A percentile compares a stretch with the other conserved stretches of the same genome.
Evolutionary conservation across 2,329 filamentous ascomycete genomes (phyloP).

Genomic region (Myriosclerotinia scirpicola): DNA sequence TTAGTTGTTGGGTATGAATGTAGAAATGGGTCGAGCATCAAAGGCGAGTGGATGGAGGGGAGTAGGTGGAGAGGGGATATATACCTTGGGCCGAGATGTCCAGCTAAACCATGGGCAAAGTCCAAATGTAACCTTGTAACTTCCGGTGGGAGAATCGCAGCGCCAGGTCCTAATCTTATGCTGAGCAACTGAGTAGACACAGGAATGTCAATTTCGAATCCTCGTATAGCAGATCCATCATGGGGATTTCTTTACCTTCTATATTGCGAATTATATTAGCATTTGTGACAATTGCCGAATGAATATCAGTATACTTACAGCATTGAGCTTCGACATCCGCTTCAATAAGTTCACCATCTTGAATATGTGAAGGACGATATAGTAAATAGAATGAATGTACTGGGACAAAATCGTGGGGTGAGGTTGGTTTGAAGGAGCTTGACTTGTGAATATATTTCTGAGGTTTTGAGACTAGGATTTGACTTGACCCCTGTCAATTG

Average conservation of each 20-base stretch:
- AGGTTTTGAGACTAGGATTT: conserved; percentile 22
- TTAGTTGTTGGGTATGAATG: conserved; percentile 18
- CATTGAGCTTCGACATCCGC: conserved; percentile 72
- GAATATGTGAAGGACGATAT: conserved; percentile 23
- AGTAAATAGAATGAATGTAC: conserved; percentile 1
- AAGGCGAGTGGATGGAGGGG: background rate
- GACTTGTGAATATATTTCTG: conserved; percentile 25
- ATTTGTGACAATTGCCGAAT: conserved; percentile 4
- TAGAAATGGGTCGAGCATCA: conserved; percentile 26
- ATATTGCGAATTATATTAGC: conserved; percentile 28
- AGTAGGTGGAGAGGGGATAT: background rate
- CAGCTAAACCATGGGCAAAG: conserved; percentile 62
- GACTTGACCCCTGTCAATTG: conserved; percentile 9
- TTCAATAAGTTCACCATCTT: conserved; percentile 59
- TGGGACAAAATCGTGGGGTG: conserved; percentile 18
- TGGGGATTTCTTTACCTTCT: conserved; percentile 47
- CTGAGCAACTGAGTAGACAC: conserved; percentile 59
- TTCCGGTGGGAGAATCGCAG: conserved; percentile 74
- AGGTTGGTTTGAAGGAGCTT: conserved; percentile 8
- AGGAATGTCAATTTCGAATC: conserved; percentile 30
- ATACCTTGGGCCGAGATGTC: conserved; percentile 73
- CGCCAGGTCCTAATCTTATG: conserved; percentile 79
- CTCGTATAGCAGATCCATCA: background rate
- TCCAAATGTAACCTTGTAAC: conserved; percentile 74
- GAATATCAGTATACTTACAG: conserved; percentile 53